Base-by-base conservation (phyloP, 495 filamentous ascomycete species). In the Annulohypoxylon maeteangense region DNA sequence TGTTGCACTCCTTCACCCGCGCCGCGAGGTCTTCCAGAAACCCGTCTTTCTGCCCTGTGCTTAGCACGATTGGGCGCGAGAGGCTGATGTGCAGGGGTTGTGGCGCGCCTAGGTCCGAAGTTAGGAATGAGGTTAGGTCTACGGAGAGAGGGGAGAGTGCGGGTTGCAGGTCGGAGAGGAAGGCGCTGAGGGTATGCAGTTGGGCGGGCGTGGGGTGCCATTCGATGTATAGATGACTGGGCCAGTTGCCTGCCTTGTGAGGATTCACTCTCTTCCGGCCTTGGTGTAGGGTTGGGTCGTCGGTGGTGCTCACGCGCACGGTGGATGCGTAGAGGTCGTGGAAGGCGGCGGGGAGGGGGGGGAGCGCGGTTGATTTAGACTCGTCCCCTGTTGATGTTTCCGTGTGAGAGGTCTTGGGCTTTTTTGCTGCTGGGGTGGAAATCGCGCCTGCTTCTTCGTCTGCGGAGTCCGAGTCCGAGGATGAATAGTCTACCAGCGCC, bases 201-300 rank as follows among this genome's bases (percentile, higher is more conserved):
- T 42, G 40, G 8, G 56, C n/a, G 0, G 42, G 14, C 11, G 25
- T 48, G 18, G 18, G 25, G 40, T 77, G 85, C 95, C 95, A 99
- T 83, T 98, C 95, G 61, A 98, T 83, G 78, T 96, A 99, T 20
- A 98, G 72, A 78, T 97, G 94, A 16, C 89, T 93, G 1, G 95
- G 92, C 95, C 95, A 99, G 80, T 92, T 92, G 22, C 95, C 95
- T 56, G 91, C 87, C 11, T 95, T 81, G 79, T 99, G 95, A 2
- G 95, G 94, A 44, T 88, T 91, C 44, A 87, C 87, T 23, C 95
- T 86, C 75, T 90, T 91, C 44, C 94, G 88, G 29, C 95, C 95
- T 29, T 89, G 90, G 79, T 99, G 95, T 31, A 99, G 84, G 60
- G 82, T 81, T 0, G 95, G 94, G 70, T 97, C 90, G 79, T 99